Conservation (phyloP, 139 green algal species). For the Diplosphaera chodatii region DNA sequence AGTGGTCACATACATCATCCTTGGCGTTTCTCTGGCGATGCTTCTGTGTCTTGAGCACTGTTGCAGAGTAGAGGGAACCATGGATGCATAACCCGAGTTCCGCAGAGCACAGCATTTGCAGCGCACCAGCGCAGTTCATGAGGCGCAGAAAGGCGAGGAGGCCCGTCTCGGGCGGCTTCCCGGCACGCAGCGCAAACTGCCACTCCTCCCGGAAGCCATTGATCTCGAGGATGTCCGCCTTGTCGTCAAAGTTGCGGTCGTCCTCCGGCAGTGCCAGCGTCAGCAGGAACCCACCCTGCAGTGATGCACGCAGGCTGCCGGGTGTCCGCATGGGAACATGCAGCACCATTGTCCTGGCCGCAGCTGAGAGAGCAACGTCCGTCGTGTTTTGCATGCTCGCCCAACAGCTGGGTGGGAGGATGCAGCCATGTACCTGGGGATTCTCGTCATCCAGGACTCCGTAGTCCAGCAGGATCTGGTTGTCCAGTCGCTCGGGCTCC, state of each 20-base stretch:
- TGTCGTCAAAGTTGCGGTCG: conserved; percentile 80
- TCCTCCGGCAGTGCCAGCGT: conserved; percentile 57
- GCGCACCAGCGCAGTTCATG: conserved; percentile 55
- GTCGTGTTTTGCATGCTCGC: too few relatives aligned
- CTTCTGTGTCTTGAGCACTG: too few relatives aligned
- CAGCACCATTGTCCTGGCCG: too few relatives aligned
- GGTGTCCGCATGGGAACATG: too few relatives aligned
- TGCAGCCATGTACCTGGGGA: not conserved
- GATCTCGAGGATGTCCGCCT: conserved; percentile 83
- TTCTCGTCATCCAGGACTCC: conserved; percentile 51
- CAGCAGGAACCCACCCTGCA: conserved; percentile 67
- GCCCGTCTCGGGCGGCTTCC: conserved; percentile 29
- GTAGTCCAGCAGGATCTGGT: conserved; percentile 69
- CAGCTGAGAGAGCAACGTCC: too few relatives aligned
- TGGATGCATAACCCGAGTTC: too few relatives aligned
- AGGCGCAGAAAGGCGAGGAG: conserved; percentile 82
- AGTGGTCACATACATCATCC: too few relatives aligned
- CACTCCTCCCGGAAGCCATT: conserved; percentile 36
- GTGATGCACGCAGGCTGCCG: too few relatives aligned
- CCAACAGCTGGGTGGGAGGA: too few relatives aligned
- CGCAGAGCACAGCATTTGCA: too few relatives aligned
- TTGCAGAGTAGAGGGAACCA: too few relatives aligned
- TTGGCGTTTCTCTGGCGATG: too few relatives aligned
- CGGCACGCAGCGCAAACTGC: conserved; percentile 44
- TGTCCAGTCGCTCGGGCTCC: conserved; percentile 43